Conservation (phyloP, 495 filamentous ascomycete species). For the Trichoderma reesei region DNA sequence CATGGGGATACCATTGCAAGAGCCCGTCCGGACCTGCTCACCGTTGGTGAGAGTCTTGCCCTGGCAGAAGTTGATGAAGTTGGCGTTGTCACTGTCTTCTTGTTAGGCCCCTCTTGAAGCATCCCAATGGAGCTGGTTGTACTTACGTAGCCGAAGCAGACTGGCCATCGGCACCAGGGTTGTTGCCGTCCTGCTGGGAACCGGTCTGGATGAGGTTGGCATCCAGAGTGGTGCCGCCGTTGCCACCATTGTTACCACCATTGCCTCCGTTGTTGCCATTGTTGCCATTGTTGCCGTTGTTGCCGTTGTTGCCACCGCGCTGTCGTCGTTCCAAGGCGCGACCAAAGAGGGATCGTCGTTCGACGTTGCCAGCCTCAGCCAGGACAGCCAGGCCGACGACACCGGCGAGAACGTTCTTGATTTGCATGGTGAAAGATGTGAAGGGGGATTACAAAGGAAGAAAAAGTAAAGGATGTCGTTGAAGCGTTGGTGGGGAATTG, state of each 20-base stretch:
- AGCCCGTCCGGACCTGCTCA: slow-evolving; percentile 51
- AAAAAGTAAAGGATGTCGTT: slow-evolving; percentile 3
- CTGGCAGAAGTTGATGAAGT: slow-evolving; percentile 63
- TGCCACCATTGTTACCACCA: slow-evolving; percentile 15
- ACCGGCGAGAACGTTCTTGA: slow-evolving; percentile 35
- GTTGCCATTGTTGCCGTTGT: neutral
- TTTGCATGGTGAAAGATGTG: slow-evolving; percentile 32
- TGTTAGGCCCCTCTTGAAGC: neutral
- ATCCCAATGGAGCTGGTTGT: slow-evolving; percentile 2
- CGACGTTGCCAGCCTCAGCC: slow-evolving; percentile 31
- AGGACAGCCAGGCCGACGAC: slow-evolving; percentile 31
- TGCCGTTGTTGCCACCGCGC: slow-evolving; percentile 14
- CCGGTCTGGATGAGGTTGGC: slow-evolving; percentile 41
- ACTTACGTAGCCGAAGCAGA: slow-evolving; percentile 45
- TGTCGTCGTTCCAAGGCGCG: slow-evolving; percentile 11
- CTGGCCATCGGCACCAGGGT: slow-evolving; percentile 35
- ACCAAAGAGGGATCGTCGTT: slow-evolving; percentile 21
- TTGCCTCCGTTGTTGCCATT: slow-evolving; percentile 16
- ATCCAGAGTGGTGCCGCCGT: slow-evolving; percentile 24
- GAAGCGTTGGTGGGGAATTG: slow-evolving; percentile 17
- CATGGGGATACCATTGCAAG: slow-evolving; percentile 63
- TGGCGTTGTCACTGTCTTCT: slow-evolving; percentile 34
- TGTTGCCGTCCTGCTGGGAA: slow-evolving; percentile 26
- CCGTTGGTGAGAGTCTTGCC: slow-evolving; percentile 64
- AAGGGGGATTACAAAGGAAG: neutral